These are phyloP conservation scores for Pseudozyma pruni DNA, from an alignment of 1,284 basidiomycete species.

Conservation along the genomic window DNA sequence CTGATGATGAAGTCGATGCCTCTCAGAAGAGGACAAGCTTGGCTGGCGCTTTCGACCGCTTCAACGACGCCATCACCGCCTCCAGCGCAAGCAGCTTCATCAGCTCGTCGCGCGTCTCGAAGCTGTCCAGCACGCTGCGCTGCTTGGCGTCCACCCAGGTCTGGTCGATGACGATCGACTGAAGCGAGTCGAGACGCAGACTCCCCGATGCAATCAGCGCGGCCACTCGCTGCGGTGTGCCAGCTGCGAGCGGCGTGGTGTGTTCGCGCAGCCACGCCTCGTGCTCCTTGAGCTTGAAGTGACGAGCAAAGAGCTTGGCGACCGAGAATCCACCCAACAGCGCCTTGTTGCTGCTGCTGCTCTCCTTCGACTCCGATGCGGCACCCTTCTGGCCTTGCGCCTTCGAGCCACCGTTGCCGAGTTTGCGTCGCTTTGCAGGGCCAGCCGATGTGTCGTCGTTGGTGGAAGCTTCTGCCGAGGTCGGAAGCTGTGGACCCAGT, in stretches of 20 bases:
- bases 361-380: constrained; percentile 13
- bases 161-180: constrained; percentile 54
- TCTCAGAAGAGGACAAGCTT: constrained; percentile 43
- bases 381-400: constrained; percentile 6
- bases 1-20: neutral
- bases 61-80: constrained; percentile 23
- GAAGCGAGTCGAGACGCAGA: constrained; percentile 48
- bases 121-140: constrained; percentile 58
- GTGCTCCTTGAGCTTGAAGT: constrained; percentile 63
- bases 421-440: constrained; percentile 33
- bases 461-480: constrained; percentile 17
- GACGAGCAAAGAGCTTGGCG: constrained; percentile 64
- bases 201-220: constrained; percentile 47
- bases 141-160: constrained; percentile 62
- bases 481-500: constrained; percentile 34
- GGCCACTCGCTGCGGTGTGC: constrained; percentile 59
- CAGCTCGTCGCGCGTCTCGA: constrained; percentile 60
- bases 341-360: constrained; percentile 8
- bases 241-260: constrained; percentile 54
- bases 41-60: constrained; percentile 15
- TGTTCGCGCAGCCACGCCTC: constrained; percentile 54
- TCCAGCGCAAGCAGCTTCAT: constrained; percentile 49
- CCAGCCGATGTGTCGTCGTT: constrained; percentile 13
- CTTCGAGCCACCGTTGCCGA: constrained; percentile 10
- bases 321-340: constrained; percentile 45